A percentile compares a stretch with the other conserved stretches of the same genome.
Conservation (phyloP, 2,329 filamentous ascomycete species). For the Trichoderma sp. region DNA sequence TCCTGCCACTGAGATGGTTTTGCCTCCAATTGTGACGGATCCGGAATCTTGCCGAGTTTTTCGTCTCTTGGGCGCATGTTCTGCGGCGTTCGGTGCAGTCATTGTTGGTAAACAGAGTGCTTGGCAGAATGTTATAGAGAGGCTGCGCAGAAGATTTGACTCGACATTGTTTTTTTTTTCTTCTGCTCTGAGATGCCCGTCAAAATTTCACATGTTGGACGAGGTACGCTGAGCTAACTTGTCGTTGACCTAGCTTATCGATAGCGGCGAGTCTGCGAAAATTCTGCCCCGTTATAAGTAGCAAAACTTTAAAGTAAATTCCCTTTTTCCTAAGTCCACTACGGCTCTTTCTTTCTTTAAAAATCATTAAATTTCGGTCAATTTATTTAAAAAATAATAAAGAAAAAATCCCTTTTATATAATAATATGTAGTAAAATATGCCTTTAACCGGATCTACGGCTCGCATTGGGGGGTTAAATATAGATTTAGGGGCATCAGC, state of each 20-base stretch:
- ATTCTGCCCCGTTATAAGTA: not conserved
- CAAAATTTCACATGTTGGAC: constrained; percentile 15
- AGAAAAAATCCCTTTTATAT: not conserved
- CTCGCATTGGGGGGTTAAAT: not conserved
- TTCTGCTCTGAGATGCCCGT: not conserved
- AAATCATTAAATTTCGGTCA: not conserved
- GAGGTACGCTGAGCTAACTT: not conserved
- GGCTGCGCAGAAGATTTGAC: too few species aligned
- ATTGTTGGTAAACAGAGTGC: constrained; percentile 23
- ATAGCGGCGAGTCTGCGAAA: not conserved
- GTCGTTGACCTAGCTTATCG: not conserved
- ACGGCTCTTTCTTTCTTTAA: not conserved
- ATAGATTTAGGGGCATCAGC: not conserved
- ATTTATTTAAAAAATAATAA: not conserved
- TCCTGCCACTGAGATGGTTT: constrained; percentile 48
- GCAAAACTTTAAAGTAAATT: not conserved
- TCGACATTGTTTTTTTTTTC: not conserved
- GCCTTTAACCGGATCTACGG: not conserved
- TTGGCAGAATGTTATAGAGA: not conserved
- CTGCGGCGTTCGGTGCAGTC: constrained; percentile 27
- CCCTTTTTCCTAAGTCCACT: not conserved
- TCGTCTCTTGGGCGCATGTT: constrained; percentile 38
- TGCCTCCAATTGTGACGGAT: constrained; percentile 47
- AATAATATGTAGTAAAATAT: not conserved
- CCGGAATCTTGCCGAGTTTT: constrained; percentile 36